Conservation (phyloP, 306 rosid species). For the Fragaria iinumae region DNA sequence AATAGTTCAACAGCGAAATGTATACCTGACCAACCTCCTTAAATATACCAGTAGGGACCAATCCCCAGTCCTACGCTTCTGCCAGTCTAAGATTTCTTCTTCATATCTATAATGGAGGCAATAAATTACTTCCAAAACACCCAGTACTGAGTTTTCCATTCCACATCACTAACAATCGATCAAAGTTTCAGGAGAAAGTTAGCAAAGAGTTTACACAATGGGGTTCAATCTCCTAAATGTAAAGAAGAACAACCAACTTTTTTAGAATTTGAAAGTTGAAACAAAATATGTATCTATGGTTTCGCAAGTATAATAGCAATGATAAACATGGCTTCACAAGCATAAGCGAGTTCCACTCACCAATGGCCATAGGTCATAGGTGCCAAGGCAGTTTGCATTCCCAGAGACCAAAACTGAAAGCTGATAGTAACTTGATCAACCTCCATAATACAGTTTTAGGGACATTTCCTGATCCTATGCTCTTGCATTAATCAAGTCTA, state of each 20-base stretch:
- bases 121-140: not conserved
- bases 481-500: not conserved
- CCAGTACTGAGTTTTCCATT: not conserved
- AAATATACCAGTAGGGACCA: not conserved
- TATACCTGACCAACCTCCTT: not conserved
- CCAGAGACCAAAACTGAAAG: not conserved
- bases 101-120: not conserved
- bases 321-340: not conserved
- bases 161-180: not conserved
- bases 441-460: not conserved
- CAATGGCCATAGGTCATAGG: not conserved
- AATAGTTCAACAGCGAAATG: not conserved
- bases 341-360: not conserved
- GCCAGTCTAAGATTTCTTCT: not conserved
- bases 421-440: not conserved
- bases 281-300: not conserved
- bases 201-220: not conserved
- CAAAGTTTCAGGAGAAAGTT: not conserved
- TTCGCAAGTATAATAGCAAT: not conserved
- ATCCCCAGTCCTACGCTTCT: conserved; percentile 2
- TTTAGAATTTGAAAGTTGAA: not conserved
- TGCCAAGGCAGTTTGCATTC: not conserved
- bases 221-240: not conserved
- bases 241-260: not conserved
- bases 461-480: not conserved